Percentiles rank a stretch among this genome's conserved stretches.
Conservation (phyloP, 371 early-diverging fungal species). For the Circinella umbellata region DNA sequence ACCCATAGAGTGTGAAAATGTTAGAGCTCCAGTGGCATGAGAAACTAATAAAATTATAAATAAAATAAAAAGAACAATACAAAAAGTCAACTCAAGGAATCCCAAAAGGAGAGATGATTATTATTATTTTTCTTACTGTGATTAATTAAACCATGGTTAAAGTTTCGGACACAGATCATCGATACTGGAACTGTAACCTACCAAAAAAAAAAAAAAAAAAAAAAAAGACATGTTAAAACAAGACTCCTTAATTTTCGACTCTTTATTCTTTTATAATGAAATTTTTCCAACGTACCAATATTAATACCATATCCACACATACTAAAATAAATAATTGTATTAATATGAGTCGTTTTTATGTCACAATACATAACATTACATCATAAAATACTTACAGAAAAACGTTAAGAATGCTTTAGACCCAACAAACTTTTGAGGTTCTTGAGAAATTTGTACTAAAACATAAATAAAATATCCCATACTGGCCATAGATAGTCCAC, state of each 20-base stretch:
- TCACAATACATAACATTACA: background rate
- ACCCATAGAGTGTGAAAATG: constrained; percentile 26
- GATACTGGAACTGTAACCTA: constrained; percentile 36
- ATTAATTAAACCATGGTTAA: constrained; percentile 32
- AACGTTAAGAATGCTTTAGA: constrained; percentile 75
- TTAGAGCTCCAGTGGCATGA: constrained; percentile 23
- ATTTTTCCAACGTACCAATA: constrained; percentile 24
- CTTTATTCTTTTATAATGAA: background rate
- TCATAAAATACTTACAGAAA: constrained; percentile 46
- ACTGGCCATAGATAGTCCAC: constrained; percentile 55
- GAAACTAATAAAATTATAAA: constrained; percentile 16
- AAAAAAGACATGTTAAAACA: background rate
- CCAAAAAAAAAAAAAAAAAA: too few relatives aligned
- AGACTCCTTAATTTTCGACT: too few relatives aligned
- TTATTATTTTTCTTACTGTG: constrained; percentile 28
- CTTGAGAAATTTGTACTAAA: constrained; percentile 65
- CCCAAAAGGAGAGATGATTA: background rate
- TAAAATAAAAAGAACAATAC: background rate
- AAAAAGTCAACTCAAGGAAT: background rate
- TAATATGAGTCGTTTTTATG: background rate
- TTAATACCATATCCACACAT: constrained; percentile 39
- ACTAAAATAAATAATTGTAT: constrained; percentile 16
- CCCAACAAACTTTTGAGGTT: constrained; percentile 56
- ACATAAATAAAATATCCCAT: constrained; percentile 78
- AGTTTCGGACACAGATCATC: constrained; percentile 32